Base-by-base conservation (phyloP, 1,284 basidiomycete species). In the Ganoderma multipileum region DNA sequence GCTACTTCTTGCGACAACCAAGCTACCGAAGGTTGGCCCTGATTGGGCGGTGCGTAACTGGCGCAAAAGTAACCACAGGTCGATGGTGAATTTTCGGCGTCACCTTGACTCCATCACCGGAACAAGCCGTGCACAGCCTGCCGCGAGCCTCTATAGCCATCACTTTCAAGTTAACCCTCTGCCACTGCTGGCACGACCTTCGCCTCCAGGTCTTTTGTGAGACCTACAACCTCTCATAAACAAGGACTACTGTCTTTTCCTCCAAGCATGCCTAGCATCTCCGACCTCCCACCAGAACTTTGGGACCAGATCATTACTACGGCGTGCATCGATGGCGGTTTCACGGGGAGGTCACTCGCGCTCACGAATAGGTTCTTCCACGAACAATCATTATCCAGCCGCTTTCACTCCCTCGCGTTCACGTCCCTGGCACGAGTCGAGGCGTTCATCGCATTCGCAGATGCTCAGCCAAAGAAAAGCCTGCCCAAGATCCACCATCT, bases 281-380 rank as follows among this genome's bases (percentile, higher is more conserved):
- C 59, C 3, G 11, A 14, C 28, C 44, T 66, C 26, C 65, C 65
- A n/a, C 23, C 52, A n/a, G 66, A 67, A 26, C 28, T 67, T 18
- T 67, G 66, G 66, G 39, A 52, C 3, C 23, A 63, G 7, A 67
- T 67, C 54, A 28, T 63, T 5, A 50, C 54, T 8, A 12, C 20
- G 5, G 66, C 61, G 2, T 67, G 66, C 30, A 59, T 33, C 3
- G 61, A 63, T 16, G 61, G 55, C 33, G 66, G 61, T 5, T 52
- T 26, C 57, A 67, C 66, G 16, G 66, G 66, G 8, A 59, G 18
- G 12, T 59, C 66, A 1, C 66, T 67, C 41, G 66, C 66, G n/a
- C 41, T 63, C 14, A 50, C 62, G 12, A 63, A 28, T 55, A 63
- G 26, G 18, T 67, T 59, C 55, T 63, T 67, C 44, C 55, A 59